Base-by-base conservation (phyloP, 1,284 basidiomycete genomes). In the Moniliophthora roreri region DNA sequence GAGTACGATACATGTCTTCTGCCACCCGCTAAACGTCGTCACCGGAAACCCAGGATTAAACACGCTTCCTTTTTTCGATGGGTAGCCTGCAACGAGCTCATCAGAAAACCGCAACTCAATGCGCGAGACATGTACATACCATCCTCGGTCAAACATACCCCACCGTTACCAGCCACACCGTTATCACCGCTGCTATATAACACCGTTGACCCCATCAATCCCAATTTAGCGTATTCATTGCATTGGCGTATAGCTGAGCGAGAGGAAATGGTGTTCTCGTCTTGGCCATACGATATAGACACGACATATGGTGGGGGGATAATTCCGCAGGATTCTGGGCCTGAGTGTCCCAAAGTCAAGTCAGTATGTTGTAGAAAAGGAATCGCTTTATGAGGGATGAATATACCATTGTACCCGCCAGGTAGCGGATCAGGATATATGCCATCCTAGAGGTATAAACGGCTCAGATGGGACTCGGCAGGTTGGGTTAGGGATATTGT, bases 211-310 rank as follows among this genome's bases (percentile, higher is more conserved):
- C 76, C 77, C 72, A 75, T 64, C 24, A 78, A 52, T 47, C 77
- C 77, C 21, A 78, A 73, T 58, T 78, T 72, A 13, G 26, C 84
- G 60, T 85, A 85, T 60, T 85, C 82, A 15, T 63, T 62, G 59
- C 82, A 84, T 62, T 84, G 82, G 36, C 81, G 69, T 42, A 68
- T 66, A 23, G 78, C 72, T 63, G 78, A 83, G 16, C 63, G 62
- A 3, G 68, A 53, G 0, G 77, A 75, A n/a, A 79, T 66, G 38
- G 73, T 72, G 2, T 70, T 71, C 63, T 84, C 81, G 46, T 77
- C 71, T 54, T 72, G 75, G 38, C 68, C 68, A 59, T 82, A 84
- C 0, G 82, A 84, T 1, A 77, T 75, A 15, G 81, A 82, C 32
- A 85, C 78, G 49, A 84, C 77, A 51, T 79, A 69, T 13, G 82